Conservation (phyloP, 2,329 filamentous ascomycete genomes). For the Pseudogymnoascus sp. region DNA sequence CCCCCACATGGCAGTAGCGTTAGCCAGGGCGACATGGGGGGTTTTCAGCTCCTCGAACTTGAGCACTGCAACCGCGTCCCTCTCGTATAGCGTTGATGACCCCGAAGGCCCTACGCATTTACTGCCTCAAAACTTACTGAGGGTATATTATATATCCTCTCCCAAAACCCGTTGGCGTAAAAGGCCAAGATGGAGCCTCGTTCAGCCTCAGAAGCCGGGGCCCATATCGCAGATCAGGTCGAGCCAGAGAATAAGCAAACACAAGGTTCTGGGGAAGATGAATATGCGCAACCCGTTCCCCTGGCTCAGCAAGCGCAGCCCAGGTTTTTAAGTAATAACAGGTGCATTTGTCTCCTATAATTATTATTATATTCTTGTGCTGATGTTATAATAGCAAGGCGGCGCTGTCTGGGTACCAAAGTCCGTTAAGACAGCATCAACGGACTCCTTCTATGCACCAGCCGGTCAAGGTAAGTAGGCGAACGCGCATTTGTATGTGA, state of each 20-base stretch:
- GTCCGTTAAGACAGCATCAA: conserved; percentile 56
- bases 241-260: conserved; percentile 4
- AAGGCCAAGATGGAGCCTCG: neutral
- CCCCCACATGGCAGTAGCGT: conserved; percentile 5
- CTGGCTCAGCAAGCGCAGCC: neutral
- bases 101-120: neutral
- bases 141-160: neutral
- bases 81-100: neutral
- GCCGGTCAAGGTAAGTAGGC: conserved; percentile 48
- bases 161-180: neutral
- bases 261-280: neutral
- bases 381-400: neutral
- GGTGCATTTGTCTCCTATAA: neutral
- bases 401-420: conserved; percentile 40
- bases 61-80: neutral
- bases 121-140: neutral
- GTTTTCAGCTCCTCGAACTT: neutral
- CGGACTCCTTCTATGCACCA: conserved; percentile 50
- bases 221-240: neutral
- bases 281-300: neutral
- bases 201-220: conserved; percentile 7
- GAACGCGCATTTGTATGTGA: neutral
- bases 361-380: neutral
- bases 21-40: neutral
- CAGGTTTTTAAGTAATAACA: neutral